Evolutionary conservation across 345 rosid genomes (phyloP).

Genomic region (Bretschneidera sinensis): DNA sequence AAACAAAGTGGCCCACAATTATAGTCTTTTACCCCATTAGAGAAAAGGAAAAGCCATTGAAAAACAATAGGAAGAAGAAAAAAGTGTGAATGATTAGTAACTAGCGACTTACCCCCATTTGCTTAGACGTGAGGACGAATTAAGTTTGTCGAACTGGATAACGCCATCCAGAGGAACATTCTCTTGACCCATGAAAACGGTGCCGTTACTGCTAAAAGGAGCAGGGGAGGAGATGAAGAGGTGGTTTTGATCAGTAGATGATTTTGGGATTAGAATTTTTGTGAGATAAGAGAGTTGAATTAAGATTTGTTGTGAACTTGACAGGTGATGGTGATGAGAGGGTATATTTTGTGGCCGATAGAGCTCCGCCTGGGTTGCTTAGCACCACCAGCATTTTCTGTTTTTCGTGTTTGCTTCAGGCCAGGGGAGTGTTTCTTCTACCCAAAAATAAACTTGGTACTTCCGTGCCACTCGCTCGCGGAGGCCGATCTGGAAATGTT

Average conservation of each 20-base stretch:
- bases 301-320: conserved; percentile 30
- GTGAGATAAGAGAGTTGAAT: conserved; percentile 25
- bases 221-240: conserved; percentile 30
- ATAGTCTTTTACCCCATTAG: not conserved
- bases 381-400: conserved; percentile 47
- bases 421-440: no score
- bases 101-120: conserved; percentile 65
- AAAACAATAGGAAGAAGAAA: not conserved
- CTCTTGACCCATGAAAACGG: conserved; percentile 60
- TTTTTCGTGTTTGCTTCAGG: not conserved
- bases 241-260: conserved; percentile 16
- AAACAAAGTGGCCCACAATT: not conserved
- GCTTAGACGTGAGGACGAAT: conserved; percentile 36
- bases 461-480: no score
- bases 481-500: no score
- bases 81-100: not conserved
- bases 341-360: conserved; percentile 31
- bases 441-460: no score
- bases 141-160: conserved; percentile 80
- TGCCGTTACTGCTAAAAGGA: conserved; percentile 26
- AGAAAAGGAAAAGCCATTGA: not conserved
- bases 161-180: conserved; percentile 83
- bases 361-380: conserved; percentile 47
- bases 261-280: conserved; percentile 23
- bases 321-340: conserved; percentile 21